These are phyloP conservation scores for Albugo candida DNA, from an alignment of 352 stramenopile species.

Conservation along the genomic window DNA sequence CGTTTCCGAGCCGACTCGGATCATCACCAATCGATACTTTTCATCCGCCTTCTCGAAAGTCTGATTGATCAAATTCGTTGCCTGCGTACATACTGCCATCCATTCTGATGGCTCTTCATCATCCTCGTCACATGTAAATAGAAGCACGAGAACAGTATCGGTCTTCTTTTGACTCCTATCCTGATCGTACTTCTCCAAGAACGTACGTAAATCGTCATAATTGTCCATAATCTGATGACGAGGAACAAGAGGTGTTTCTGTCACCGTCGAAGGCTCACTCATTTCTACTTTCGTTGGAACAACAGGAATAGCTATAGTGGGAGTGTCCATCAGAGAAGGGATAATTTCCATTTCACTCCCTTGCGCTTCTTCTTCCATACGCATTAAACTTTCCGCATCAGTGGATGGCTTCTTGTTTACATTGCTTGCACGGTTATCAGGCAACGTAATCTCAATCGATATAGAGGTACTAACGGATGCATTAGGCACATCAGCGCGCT, in stretches of 20 bases:
- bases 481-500: too few relatives aligned
- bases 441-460: too few relatives aligned
- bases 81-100: constrained; percentile 20
- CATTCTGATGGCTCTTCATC: constrained; percentile 24
- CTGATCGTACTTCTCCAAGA: constrained; percentile 21
- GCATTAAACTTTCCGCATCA: too few relatives aligned
- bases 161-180: constrained; percentile 8
- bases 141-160: constrained; percentile 22
- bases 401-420: too few relatives aligned
- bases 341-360: too few relatives aligned
- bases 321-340: too few relatives aligned
- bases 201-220: constrained; percentile 19
- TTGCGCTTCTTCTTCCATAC: too few relatives aligned
- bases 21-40: constrained; percentile 33
- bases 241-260: background rate
- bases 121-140: constrained; percentile 42
- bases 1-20: constrained; percentile 24
- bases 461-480: too few relatives aligned
- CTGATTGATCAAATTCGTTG: constrained; percentile 27
- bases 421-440: too few relatives aligned
- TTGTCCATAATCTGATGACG: constrained; percentile 24
- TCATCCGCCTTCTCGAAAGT: constrained; percentile 30
- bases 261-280: background rate
- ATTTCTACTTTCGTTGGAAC: background rate
- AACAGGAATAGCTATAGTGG: too few relatives aligned